Evolutionary conservation across 2,329 filamentous ascomycete species (phyloP), one percentile per base, ranked within the genome.

Genomic region (Talaromyces sp.): DNA sequence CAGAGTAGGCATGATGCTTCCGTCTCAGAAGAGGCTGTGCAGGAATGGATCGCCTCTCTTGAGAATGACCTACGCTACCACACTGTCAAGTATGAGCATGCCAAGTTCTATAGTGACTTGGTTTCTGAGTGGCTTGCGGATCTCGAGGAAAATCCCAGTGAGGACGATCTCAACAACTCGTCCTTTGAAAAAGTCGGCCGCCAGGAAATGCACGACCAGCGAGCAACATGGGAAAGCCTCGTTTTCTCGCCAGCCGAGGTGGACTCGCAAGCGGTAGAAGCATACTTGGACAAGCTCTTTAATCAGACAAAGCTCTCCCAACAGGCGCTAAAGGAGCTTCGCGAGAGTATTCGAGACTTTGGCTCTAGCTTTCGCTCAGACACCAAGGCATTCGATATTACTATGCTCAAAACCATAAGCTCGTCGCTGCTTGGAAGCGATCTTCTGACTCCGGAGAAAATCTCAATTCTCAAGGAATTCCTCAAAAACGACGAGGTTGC

Each of bases 1-100:
- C 84, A 86, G 66, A 80, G 81, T 24, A 68, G 75, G 19, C 78
- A 82, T 60, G 84, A 86, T 66, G 77, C 78, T 2, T 83, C 82
- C 0, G 75, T 86, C 21, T 81, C 82, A 0, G 66, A 77, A 11
- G 66, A 71, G 21, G 74, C 79, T 21, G 63, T 87, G 7, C 64
- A 68, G 1, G 75, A 77, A 50, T 84, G 80, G 71, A 78, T 85
- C 63, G 64, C 69, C 14, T 72, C 77, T 26, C 67, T 87, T n/a
- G 71, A 77, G 35, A 69, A 76, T 27, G 77, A 80, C 35, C 64
- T 87, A 5, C 68, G 76, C 14, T 73, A 79, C n/a, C 76, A 84
- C 64, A 78, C 78, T n/a, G 75, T 79, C 55, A 84, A 81, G 61
- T 81, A 84, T 64, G 77, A 82, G 19, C 83, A 85, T 66, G 84